These are phyloP conservation scores for Cryptococcus deneoformans DNA, from an alignment of 1,284 basidiomycete species.

Conservation along the genomic window DNA sequence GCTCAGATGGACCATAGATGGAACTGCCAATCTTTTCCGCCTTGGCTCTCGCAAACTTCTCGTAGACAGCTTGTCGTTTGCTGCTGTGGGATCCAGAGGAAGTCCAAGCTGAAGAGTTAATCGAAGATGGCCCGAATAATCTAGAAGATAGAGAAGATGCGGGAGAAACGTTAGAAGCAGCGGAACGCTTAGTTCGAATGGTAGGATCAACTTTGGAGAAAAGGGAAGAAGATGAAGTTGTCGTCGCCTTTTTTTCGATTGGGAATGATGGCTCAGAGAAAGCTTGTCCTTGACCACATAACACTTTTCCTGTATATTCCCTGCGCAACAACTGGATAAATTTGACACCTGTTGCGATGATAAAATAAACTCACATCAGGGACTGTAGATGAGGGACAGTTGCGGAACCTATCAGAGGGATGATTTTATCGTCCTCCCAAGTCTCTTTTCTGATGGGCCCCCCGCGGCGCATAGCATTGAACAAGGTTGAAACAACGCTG, in stretches of 20 bases:
- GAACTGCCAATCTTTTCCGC: not conserved
- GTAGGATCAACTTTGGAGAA: no score
- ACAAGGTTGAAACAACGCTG: constrained; percentile 4
- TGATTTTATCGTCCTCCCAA: constrained; percentile 21
- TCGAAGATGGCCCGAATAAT: no score
- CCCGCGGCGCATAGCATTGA: constrained; percentile 15
- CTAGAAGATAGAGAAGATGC: not conserved
- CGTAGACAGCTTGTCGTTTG: not conserved
- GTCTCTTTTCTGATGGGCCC: constrained; percentile 13
- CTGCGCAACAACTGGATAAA: not conserved
- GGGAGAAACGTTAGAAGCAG: not conserved
- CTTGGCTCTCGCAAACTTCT: not conserved
- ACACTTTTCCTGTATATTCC: constrained; percentile 2
- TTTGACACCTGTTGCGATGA: not conserved
- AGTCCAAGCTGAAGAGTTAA: no score
- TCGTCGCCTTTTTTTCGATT: constrained; percentile 2
- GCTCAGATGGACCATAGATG: not conserved
- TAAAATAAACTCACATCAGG: not conserved
- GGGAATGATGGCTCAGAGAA: constrained; percentile 5
- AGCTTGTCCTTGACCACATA: not conserved
- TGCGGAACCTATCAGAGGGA: constrained; percentile 2
- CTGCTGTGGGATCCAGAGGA: not conserved
- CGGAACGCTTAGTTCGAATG: no score
- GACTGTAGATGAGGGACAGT: not conserved
- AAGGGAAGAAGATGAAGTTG: not conserved